These are phyloP conservation scores for Marasmius tenuissimus DNA, from an alignment of 1,284 basidiomycete species.

Conservation along the genomic window DNA sequence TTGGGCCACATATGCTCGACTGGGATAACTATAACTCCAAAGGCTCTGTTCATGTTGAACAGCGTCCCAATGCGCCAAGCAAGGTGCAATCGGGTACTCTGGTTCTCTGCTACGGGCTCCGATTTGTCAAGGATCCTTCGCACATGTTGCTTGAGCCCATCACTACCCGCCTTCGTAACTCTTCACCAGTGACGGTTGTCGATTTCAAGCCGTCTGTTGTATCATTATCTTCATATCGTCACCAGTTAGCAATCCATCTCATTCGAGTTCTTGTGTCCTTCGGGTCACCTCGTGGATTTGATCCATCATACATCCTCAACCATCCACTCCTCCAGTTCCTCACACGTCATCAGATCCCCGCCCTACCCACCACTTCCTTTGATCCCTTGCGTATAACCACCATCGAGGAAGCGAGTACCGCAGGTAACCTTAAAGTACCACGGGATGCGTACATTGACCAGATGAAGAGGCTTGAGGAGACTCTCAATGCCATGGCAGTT, in stretches of 20 bases:
- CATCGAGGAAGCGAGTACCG: not conserved
- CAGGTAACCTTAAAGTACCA: constrained; percentile 6
- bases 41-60: constrained; percentile 9
- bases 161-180: not conserved
- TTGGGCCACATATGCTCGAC: constrained; percentile 6
- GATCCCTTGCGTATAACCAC: not conserved
- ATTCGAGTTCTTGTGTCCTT: constrained; percentile 9
- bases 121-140: not conserved
- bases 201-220: constrained; percentile 4
- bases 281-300: too few species aligned
- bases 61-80: constrained; percentile 7
- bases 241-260: constrained; percentile 4
- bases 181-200: not conserved
- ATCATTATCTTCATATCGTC: not conserved
- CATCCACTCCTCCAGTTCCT: too few species aligned
- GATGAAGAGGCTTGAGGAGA: not conserved
- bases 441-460: constrained; percentile 10
- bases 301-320: too few species aligned
- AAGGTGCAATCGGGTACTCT: constrained; percentile 16
- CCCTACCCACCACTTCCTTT: constrained; percentile 15
- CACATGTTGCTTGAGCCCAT: constrained; percentile 10
- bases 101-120: constrained; percentile 8
- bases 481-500: constrained; percentile 14
- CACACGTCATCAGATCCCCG: constrained; percentile 11
- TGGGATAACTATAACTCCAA: constrained; percentile 15